Evolutionary conservation across 2,329 filamentous ascomycete genomes (phyloP).

Genomic region (Claviceps monticola): DNA sequence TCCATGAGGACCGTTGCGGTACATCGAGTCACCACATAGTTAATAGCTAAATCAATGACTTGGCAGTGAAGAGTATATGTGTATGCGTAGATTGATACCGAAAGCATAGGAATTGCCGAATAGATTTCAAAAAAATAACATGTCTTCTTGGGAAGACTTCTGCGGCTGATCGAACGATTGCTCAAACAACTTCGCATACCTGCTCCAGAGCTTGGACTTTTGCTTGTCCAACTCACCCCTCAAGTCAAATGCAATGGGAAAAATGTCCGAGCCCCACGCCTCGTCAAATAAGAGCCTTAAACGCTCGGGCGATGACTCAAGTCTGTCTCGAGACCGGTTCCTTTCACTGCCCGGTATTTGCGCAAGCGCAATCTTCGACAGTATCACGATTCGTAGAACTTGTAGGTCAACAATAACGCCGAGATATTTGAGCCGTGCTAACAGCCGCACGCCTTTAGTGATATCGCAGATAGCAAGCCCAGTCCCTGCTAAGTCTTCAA

Average conservation of each 20-base stretch:
- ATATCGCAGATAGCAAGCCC: slow-evolving; percentile 17
- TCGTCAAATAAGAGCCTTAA: slow-evolving; percentile 19
- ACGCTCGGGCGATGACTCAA: slow-evolving; percentile 17
- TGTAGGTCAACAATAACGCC: slow-evolving; percentile 22
- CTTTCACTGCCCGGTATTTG: slow-evolving; percentile 15
- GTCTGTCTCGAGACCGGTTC: slow-evolving; percentile 16
- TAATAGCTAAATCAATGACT: background rate
- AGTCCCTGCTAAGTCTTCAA: slow-evolving; percentile 5
- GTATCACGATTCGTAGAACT: slow-evolving; percentile 15
- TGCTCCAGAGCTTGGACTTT: slow-evolving; percentile 17
- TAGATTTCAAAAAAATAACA: background rate
- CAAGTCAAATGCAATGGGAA: slow-evolving; percentile 13
- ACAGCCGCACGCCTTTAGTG: slow-evolving; percentile 22
- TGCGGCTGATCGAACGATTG: background rate
- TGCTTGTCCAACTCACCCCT: slow-evolving; percentile 15
- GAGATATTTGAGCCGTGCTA: slow-evolving; percentile 20
- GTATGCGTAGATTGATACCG: background rate
- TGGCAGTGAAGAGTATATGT: background rate
- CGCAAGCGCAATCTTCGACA: slow-evolving; percentile 17
- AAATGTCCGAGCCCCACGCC: slow-evolving; percentile 21
- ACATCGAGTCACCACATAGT: too few relatives aligned
- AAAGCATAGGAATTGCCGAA: background rate
- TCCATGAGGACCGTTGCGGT: too few relatives aligned
- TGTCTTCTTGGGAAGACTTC: background rate
- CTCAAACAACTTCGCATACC: slow-evolving; percentile 15